Evolutionary conservation across 257 asterid genomes (phyloP).

Genomic region (Datura wrightii): DNA sequence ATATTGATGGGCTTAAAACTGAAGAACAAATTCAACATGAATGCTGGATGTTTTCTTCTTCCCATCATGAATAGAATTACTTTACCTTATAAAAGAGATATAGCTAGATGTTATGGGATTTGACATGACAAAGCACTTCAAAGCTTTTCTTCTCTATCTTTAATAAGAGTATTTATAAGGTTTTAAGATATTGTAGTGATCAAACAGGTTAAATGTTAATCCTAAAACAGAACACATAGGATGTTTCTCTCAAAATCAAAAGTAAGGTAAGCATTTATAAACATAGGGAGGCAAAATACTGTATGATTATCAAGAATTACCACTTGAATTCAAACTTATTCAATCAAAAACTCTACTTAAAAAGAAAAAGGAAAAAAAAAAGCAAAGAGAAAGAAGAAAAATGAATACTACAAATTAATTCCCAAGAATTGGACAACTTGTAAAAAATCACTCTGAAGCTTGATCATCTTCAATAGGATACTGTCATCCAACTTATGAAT

Average conservation of each 20-base stretch:
- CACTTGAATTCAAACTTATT: neutral
- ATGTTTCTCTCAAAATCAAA: neutral
- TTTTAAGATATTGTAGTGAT: neutral
- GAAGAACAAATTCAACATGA: neutral
- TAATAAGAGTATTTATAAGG: neutral
- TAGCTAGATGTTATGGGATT: neutral
- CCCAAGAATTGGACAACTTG: constrained; percentile 11
- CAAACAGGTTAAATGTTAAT: neutral
- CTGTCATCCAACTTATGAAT: constrained; percentile 23
- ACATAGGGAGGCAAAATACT: neutral
- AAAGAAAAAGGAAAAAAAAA: too few species aligned
- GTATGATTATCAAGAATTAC: neutral
- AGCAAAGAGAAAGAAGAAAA: neutral
- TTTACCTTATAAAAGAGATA: neutral
- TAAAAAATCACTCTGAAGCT: neutral
- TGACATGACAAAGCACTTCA: neutral
- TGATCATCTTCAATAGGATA: constrained; percentile 25
- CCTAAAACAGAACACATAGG: neutral
- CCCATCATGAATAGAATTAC: neutral
- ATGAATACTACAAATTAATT: neutral
- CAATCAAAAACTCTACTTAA: neutral
- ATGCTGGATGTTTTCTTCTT: neutral
- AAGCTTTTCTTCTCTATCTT: neutral
- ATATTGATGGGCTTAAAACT: neutral
- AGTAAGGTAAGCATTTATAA: neutral